A percentile compares a stretch with the other conserved stretches of the same genome.
Evolutionary conservation across 495 filamentous ascomycete genomes (phyloP).

Genomic region (Aspergillus wentii): DNA sequence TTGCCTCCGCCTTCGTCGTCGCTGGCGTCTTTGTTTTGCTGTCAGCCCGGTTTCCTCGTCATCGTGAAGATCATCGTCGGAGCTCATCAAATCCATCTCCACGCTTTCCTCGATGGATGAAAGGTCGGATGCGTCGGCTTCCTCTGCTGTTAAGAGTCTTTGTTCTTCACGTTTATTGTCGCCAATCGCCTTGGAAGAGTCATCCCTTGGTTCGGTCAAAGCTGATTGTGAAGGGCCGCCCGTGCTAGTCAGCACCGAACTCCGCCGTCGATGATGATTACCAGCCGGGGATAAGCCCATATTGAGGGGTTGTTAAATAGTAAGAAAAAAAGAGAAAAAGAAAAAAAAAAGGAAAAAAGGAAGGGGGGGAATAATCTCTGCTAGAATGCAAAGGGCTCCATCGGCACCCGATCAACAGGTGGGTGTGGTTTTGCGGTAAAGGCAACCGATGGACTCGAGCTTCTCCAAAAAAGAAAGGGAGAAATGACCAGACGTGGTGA

Average conservation of each 20-base stretch:
- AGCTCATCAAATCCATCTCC: slow-evolving; percentile 52
- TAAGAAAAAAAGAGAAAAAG: no score
- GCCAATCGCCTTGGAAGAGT: slow-evolving; percentile 22
- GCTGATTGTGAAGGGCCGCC: slow-evolving; percentile 32
- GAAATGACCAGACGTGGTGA: no score
- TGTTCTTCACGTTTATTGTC: slow-evolving; percentile 35
- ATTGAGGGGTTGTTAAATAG: no score
- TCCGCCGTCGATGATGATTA: slow-evolving; percentile 55
- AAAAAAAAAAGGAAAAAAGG: slow-evolving; percentile 1
- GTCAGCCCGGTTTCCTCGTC: slow-evolving; percentile 90
- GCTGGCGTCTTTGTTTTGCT: slow-evolving; percentile 59
- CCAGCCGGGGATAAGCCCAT: slow-evolving; percentile 30
- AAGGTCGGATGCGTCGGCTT: slow-evolving; percentile 43
- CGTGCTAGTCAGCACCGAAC: slow-evolving; percentile 48
- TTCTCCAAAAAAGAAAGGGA: no score
- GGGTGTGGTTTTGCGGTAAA: no score
- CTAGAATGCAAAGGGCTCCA: slow-evolving; percentile 15
- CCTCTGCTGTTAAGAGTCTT: slow-evolving; percentile 31
- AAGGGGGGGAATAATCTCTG: slow-evolving; percentile 1
- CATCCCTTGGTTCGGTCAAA: slow-evolving; percentile 44
- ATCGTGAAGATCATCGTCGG: slow-evolving; percentile 72
- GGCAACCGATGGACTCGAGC: slow-evolving; percentile 2
- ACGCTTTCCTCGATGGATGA: slow-evolving; percentile 48
- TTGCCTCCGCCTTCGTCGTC: slow-evolving; percentile 57
- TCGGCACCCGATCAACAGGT: slow-evolving; percentile 11